Base-by-base conservation (phyloP, 2,329 filamentous ascomycete species). In the Colletotrichum sp. region DNA sequence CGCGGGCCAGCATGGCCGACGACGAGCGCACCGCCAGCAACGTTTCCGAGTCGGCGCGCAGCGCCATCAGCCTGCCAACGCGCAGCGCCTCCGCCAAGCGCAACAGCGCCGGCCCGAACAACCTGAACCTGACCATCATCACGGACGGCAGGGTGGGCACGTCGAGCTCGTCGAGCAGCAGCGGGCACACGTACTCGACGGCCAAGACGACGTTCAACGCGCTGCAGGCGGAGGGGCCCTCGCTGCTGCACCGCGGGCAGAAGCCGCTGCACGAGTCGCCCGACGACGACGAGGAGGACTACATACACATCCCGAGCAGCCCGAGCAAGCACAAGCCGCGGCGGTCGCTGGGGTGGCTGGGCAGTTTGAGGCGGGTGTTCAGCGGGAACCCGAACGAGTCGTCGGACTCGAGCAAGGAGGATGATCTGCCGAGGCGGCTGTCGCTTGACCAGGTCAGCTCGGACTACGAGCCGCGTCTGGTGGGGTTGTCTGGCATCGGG, bases 311-410 rank as follows among this genome's bases (percentile, higher is more conserved):
- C n/a, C 86, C 89, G 3, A 87, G 90, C 1, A 91, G 90, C 67
- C 88, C 92, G 24, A 91, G 91, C 81, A 89, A 93, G 85, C 85
- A 80, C 15, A 92, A 91, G 80, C 85, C 88, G 57, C 84, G 88
- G 6, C 85, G 89, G 30, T 75, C 72, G 18, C 69, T 70, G n/a
- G 90, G 90, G 28, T 95, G 93, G 92, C 86, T 96, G 13, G 93
- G 93, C 26, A 94, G 92, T 64, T 83, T 96, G 24, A 88, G 91
- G 21, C 89, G 93, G 48, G 93, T 93, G 13, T 91, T 95, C 59
- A 88, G 85, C 55, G 89, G 89, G 7, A 82, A 84, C 63, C 82
- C 84, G 71, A 57, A 73, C 83, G 78, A 79, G 80, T 79, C 79
- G 79, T 64, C 82, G 78, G 69, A 79, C 80, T 59, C 77, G 77